Conservation (phyloP, 2,329 filamentous ascomycete genomes). For the Pyrenophora seminiperda region DNA sequence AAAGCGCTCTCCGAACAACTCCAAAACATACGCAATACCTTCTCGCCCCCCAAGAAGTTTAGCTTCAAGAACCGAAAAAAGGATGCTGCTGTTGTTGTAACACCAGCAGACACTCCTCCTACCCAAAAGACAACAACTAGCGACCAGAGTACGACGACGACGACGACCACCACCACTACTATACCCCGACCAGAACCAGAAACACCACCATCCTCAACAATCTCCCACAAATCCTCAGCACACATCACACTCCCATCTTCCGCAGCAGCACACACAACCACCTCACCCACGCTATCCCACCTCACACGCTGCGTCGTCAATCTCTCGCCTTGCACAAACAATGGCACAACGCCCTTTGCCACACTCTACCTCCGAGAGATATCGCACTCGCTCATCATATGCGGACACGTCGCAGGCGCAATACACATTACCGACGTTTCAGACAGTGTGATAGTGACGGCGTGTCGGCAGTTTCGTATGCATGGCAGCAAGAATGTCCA, state of each 20-base stretch:
- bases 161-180: not conserved
- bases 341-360: slow-evolving; percentile 63
- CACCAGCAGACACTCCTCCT: slow-evolving; percentile 33
- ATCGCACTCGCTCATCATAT: slow-evolving; percentile 72
- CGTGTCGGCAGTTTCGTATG: slow-evolving; percentile 85
- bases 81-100: slow-evolving; percentile 46
- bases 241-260: slow-evolving; percentile 79
- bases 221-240: slow-evolving; percentile 37
- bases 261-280: slow-evolving; percentile 64
- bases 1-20: slow-evolving; percentile 81
- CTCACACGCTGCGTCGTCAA: slow-evolving; percentile 76
- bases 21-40: slow-evolving; percentile 68
- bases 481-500: slow-evolving; percentile 83
- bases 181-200: not conserved
- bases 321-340: slow-evolving; percentile 68
- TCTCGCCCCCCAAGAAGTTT: slow-evolving; percentile 77
- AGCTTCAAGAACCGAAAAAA: slow-evolving; percentile 72
- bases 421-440: slow-evolving; percentile 79
- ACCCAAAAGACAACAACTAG: too few relatives aligned
- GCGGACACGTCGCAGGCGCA: slow-evolving; percentile 77
- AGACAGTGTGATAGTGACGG: slow-evolving; percentile 74
- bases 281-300: slow-evolving; percentile 72
- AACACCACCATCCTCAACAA: slow-evolving; percentile 46
- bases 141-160: not conserved
- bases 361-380: slow-evolving; percentile 73